A percentile compares a stretch with the other conserved stretches of the same genome.
phyloP scores from a whole-genome alignment of 192 early-diverging fungal genomes.

The Entomortierella lignicola region DNA sequence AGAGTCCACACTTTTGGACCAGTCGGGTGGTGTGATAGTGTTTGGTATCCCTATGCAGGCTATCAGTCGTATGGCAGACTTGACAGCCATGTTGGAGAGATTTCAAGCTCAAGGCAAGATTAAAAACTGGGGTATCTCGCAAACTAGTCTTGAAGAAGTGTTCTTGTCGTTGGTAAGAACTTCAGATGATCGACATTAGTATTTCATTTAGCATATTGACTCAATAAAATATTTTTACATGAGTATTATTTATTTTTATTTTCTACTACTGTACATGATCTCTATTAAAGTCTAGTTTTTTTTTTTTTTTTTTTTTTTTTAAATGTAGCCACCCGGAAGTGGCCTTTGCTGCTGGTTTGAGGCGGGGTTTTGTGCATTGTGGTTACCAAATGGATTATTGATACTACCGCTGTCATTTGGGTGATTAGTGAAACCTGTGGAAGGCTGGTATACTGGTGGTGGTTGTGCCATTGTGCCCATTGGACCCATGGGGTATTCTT shows the following conservation, averaged over 20 bases:
- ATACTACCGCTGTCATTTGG: conserved; percentile 1
- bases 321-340: conserved; percentile 25
- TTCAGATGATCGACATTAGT: conserved; percentile 33
- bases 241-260: background rate
- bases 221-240: background rate
- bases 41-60: conserved; percentile 66
- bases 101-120: conserved; percentile 48
- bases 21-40: conserved; percentile 74
- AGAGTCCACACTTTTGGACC: conserved; percentile 70
- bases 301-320: conserved; percentile 2
- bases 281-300: background rate
- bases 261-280: background rate
- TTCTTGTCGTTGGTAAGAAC: conserved; percentile 62
- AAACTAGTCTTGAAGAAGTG: conserved; percentile 76
- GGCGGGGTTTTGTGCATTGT: conserved; percentile 5
- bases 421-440: conserved; percentile 6
- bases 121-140: conserved; percentile 74
- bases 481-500: conserved; percentile 36
- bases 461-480: conserved; percentile 13
- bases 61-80: conserved; percentile 57
- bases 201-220: background rate
- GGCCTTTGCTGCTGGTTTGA: conserved; percentile 1
- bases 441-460: conserved; percentile 13
- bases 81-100: conserved; percentile 69
- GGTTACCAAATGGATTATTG: conserved; percentile 31